Base-by-base conservation (phyloP, 2,329 filamentous ascomycete genomes). In the Fusarium sp. region DNA sequence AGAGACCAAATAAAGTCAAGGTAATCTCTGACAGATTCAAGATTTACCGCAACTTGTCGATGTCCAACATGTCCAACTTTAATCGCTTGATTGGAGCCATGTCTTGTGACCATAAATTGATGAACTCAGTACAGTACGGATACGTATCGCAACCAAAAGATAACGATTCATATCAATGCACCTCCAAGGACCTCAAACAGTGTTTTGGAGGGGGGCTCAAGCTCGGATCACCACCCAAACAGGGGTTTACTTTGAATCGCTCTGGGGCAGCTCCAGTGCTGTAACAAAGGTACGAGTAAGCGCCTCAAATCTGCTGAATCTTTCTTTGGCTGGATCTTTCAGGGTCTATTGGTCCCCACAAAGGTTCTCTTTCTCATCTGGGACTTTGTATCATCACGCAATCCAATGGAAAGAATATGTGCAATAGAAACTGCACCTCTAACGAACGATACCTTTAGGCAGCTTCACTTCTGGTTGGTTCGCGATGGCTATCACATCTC, bases 351-450 rank as follows among this genome's bases (percentile, higher is more conserved):
- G 47, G 30, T 64, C 62, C 48, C 67, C 57, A 30, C 62, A 59
- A 51, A 70, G 67, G 51, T 64, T 70, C 62, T 62, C 24, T 11
- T 56, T 70, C 62, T 62, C 24, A 12, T 56, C 37, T 52, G 37
- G n/a, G 22, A 12, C 24, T 32, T 24, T 34, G 29, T 22, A 12
- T 48, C 30, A 55, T 60, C 63, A 61, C 37, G 55, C 61, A 61
- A 63, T 57, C 30, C 51, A 44, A 47, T 29, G 32, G 22, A 18
- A 44, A 54, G 27, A 55, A n/a, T 44, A 45, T 48, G 20, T 45
- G 34, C 42, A 56, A 63, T 48, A 25, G 18, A 22, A 56, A 60
- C 51, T 34, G 25, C 18, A 27, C 20, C 32, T 16, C 13, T 46
- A 40, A 32, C 44, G 25, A 40, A 32, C 44, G 25, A 41, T 22